Evolutionary conservation across 176 grass and related monocot genomes (phyloP).

Genomic region (Zizania latifolia): DNA sequence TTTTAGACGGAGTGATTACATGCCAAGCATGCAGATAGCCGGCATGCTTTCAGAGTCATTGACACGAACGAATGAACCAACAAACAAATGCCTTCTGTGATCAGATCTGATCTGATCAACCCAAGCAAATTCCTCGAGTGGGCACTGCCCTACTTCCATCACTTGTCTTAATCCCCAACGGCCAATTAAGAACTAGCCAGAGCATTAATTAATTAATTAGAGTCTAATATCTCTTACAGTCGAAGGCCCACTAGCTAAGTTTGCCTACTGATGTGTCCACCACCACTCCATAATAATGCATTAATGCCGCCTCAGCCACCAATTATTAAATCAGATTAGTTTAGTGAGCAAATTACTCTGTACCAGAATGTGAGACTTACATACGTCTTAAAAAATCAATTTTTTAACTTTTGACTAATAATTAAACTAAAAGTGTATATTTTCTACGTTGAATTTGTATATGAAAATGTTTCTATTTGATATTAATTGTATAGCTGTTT

Average conservation of each 20-base stretch:
- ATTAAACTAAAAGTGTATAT: too few species aligned
- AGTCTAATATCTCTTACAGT: too few species aligned
- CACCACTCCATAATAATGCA: slow-evolving; percentile 27
- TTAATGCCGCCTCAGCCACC: neutral
- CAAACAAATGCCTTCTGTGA: neutral
- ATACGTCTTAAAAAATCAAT: too few species aligned
- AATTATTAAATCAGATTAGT: slow-evolving; percentile 5
- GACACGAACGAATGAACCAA: slow-evolving; percentile 26
- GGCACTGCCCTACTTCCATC: slow-evolving; percentile 25
- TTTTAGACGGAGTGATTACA: neutral
- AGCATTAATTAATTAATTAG: too few species aligned
- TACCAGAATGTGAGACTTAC: too few species aligned
- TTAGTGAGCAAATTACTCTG: neutral
- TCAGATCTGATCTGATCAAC: too few species aligned
- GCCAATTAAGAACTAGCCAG: slow-evolving; percentile 26
- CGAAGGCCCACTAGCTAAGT: neutral
- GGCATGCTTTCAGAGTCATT: slow-evolving; percentile 28
- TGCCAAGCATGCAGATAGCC: slow-evolving; percentile 9
- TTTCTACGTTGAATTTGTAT: too few species aligned
- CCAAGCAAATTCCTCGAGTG: slow-evolving; percentile 25
- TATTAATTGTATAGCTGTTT: too few species aligned
- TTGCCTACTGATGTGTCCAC: slow-evolving; percentile 18
- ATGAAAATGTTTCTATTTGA: too few species aligned
- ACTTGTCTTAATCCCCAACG: slow-evolving; percentile 11
- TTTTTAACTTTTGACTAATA: too few species aligned